Conservation (phyloP, 1,284 basidiomycete genomes). For the Farysia itapuensis region DNA sequence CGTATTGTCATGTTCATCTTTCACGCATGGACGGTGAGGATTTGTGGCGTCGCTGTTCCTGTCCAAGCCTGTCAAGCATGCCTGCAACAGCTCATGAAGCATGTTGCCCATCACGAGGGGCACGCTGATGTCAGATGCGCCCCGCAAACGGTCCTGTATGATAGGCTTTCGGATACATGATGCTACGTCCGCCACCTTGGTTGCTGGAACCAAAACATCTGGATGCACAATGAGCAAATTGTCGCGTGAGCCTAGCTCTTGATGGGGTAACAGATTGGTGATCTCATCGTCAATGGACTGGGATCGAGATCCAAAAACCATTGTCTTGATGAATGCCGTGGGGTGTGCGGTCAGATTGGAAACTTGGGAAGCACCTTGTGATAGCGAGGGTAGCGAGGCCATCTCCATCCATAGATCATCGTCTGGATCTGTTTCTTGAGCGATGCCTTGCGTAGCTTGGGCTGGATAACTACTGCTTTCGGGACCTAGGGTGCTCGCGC, state of each 20-base stretch:
- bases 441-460: too few relatives aligned
- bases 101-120: conserved; percentile 52
- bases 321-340: conserved; percentile 6
- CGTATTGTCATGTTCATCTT: not conserved
- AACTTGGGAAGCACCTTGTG: conserved; percentile 19
- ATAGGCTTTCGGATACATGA: conserved; percentile 52
- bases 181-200: conserved; percentile 47
- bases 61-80: conserved; percentile 42
- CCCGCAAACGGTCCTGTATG: conserved; percentile 44
- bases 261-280: conserved; percentile 3
- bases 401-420: conserved; percentile 41
- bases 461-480: not conserved
- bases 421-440: conserved; percentile 3
- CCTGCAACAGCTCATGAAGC: conserved; percentile 54
- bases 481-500: not conserved
- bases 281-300: not conserved
- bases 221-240: conserved; percentile 56
- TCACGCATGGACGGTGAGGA: not conserved
- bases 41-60: not conserved
- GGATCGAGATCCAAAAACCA: conserved; percentile 21
- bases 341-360: conserved; percentile 5
- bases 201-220: conserved; percentile 50
- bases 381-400: conserved; percentile 22
- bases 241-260: too few relatives aligned
- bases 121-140: conserved; percentile 32